Evolutionary conservation across 345 rosid species (phyloP), one percentile per base, ranked within the genome.

Genomic region (Garcia nutans): DNA sequence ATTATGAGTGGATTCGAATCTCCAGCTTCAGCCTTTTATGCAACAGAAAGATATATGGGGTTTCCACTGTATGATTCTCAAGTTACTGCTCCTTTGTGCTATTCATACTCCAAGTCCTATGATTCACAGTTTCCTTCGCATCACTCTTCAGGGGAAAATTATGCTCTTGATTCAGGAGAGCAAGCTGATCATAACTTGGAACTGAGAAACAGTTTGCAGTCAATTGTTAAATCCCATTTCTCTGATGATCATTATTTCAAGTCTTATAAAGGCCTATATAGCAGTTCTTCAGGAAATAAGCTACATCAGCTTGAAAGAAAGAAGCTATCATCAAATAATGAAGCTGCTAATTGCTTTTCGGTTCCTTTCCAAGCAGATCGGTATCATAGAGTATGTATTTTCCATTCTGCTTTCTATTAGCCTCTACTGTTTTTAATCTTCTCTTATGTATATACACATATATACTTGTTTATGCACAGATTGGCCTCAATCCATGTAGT

Each of bases 21-120:
- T 2, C 93, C 90, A 1, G 84, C 86, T 55, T 84, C 84, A 6
- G 88, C 88, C 28, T 88, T 89, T 52, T 85, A 84, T 63, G 90
- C 91, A 52, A 79, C 89, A 2, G 93, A 88, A 73, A 74, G 68
- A 37, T 81, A 37, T 80, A 84, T 86, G 93, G 86, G 91, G n/a
- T 80, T 89, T 75, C 80, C 81, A 9, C 87, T 80, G 62, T 57
- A 74, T 42, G 86, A 78, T 31, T 58, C 55, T 59, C 81, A 80
- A 56, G 65, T 37, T 59, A 73, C 64, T 62, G 67, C 60, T 70
- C 76, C 79, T 49, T 58, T 45, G 55, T 56, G 31, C 71, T 33
- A 65, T 12, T 75, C 76, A 50, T 58, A 63, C 76, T 73, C 74
- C 68, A 76, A 66, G 63, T 74, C 69, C 69, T 50, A 65, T 71